These are phyloP conservation scores for Colletotrichum tabaci DNA, from an alignment of 2,329 filamentous ascomycete genomes.

Conservation along the genomic window DNA sequence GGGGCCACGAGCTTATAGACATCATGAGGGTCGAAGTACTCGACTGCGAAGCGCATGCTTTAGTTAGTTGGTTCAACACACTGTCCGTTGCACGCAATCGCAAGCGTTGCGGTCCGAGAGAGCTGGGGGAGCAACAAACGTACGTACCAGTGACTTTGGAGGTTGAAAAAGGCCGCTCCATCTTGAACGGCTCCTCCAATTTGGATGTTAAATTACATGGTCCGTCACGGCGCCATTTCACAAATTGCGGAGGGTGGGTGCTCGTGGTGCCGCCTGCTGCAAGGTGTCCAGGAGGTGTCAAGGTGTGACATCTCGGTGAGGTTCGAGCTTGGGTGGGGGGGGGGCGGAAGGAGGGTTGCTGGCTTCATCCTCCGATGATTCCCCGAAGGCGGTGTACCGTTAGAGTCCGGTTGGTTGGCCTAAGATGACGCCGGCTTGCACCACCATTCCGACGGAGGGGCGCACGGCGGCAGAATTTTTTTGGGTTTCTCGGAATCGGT, in stretches of 20 bases:
- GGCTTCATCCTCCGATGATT: constrained; percentile 18
- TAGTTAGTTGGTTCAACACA: constrained; percentile 24
- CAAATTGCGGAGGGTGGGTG: constrained; percentile 15
- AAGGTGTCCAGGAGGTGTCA: constrained; percentile 9
- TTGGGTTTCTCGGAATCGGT: constrained; percentile 37
- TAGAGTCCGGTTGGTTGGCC: constrained; percentile 18
- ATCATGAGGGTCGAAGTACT: constrained; percentile 94
- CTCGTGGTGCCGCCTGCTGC: background rate
- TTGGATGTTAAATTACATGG: constrained; percentile 34
- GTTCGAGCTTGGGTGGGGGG: constrained; percentile 29
- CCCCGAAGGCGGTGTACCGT: constrained; percentile 31
- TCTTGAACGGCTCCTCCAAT: constrained; percentile 57
- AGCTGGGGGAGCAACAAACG: background rate
- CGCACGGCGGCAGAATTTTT: constrained; percentile 45
- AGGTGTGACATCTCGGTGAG: constrained; percentile 17
- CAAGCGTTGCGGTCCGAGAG: constrained; percentile 1
- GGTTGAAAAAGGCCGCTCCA: constrained; percentile 78
- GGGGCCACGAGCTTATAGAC: constrained; percentile 87
- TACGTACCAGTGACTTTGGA: constrained; percentile 82
- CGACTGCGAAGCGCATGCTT: constrained; percentile 70
- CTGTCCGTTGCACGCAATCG: background rate
- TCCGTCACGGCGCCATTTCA: constrained; percentile 9
- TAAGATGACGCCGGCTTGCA: constrained; percentile 18
- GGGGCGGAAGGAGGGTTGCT: too few species aligned
- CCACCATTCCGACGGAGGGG: constrained; percentile 41